phyloP scores from a whole-genome alignment of 257 asterid genomes.

The Penstemon barbatus region DNA sequence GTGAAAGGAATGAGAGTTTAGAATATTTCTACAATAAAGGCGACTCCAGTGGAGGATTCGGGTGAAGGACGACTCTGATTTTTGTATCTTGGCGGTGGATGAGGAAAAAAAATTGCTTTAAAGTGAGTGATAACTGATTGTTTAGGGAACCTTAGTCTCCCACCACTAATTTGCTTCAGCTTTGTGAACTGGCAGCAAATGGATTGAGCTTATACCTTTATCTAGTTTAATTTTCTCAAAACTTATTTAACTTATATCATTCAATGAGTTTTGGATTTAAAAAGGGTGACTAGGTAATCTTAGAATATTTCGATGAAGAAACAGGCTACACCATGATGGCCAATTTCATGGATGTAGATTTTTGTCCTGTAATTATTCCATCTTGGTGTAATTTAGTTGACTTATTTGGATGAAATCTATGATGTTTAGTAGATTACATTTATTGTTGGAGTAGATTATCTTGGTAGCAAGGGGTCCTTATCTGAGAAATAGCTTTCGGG shows the following conservation, averaged over 20 bases:
- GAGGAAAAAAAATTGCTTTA: neutral
- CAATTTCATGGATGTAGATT: neutral
- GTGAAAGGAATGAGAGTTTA: neutral
- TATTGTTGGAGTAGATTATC: neutral
- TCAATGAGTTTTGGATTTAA: neutral
- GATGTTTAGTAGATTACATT: neutral
- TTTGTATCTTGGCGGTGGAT: neutral
- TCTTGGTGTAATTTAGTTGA: neutral
- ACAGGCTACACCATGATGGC: neutral
- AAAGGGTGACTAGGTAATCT: neutral
- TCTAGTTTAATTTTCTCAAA: neutral
- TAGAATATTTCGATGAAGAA: neutral
- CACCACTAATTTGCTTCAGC: neutral
- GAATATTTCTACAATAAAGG: neutral
- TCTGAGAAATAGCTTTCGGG: neutral
- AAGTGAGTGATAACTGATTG: slow-evolving; percentile 7
- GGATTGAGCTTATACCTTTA: neutral
- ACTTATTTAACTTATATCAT: neutral
- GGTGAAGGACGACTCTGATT: neutral
- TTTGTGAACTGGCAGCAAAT: neutral
- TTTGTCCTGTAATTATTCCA: neutral
- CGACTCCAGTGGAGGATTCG: neutral
- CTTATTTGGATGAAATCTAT: neutral
- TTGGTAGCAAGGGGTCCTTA: neutral
- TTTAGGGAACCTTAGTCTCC: neutral